Evolutionary conservation across 1,284 basidiomycete species (phyloP), one percentile per base, ranked within the genome.

Genomic region (Ganoderma lingzhi): DNA sequence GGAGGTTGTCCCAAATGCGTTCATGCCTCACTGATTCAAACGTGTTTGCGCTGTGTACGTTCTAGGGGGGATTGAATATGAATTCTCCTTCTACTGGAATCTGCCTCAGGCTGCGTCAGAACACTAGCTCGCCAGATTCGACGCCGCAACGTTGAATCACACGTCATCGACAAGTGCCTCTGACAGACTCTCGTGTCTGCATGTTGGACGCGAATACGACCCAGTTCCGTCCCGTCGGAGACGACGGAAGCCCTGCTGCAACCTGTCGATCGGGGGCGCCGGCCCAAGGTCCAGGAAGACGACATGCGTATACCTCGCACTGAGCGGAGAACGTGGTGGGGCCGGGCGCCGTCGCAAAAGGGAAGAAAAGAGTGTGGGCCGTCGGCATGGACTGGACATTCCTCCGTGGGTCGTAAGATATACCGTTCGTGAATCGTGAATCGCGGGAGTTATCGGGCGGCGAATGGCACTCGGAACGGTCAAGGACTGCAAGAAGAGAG

Each of bases 381-480:
- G 76, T 74, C 0, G 76, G 74, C 17, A 72, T 78, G 3, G 74
- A 74, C n/a, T 77, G 76, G 76, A 78, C 76, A 76, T 77, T 77
- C 66, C 60, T 78, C 60, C 72, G 70, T 44, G 71, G 74, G 58
- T 64, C 15, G 23, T 28, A 51, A 51, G 12, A 23, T 23, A 23
- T 23, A 23, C 23, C 23, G 48, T 51, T 62, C 51, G 51, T 65
- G 62, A 53, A 60, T 32, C 48, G 48, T 53, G 3, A 14, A 53
- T 53, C 48, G 48, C 10, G 23, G 23, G 28, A 45, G 60, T 23
- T 10, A 53, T 48, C 41, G 28, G 23, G 23, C 42, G 45, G 30
- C 45, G 62, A 37, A 48, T 23, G 23, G 23, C 23, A 32, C 23
- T 53, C 48, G 48, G 48, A 53, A 53, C 12, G 10, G 17, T 28